Evolutionary conservation across 2,329 filamentous ascomycete genomes (phyloP), one percentile per base, ranked within the genome.

Genomic region (Onygenales sp.): DNA sequence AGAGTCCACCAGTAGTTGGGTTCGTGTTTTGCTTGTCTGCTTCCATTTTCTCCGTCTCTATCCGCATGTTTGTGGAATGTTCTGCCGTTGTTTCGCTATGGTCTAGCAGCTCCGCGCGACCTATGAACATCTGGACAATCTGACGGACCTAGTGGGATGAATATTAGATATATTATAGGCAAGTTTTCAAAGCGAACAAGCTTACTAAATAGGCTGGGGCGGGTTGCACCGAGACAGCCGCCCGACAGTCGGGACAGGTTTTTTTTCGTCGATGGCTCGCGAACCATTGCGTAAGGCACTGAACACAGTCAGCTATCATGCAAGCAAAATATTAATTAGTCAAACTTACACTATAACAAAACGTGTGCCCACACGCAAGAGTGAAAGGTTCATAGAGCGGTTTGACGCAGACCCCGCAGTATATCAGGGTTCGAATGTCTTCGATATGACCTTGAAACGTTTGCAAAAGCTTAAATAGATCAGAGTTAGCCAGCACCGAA

Each of bases 331-430:
- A 32, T 14, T 39, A 27, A 11, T 17, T 10, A 36, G n/a, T 7
- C 65, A 17, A 17, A 68, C 77, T 66, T 58, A 82, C 79, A 44
- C 78, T 81, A 64, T 87, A 87, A 70, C 84, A 87, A 67, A 85
- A 87, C 6, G 84, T 86, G 65, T 87, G 84, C 3, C 84, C 84
- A 61, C 84, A 87, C 6, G 75, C 75, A 51, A 86, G 75, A 14
- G 81, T 84, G 67, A 82, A 87, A 2, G 84, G 84, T 66, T 87
- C 83, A 67, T 86, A 86, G 49, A 87, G 75, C 48, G 84, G 77
- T 52, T 80, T 77, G 59, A 85, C 79, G 67, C 84, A 87, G 57
- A 87, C 83, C 58, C 83, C 82, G 70, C 84, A 87, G 54, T 81
- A 83, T 60, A 85, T 71, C 34, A 84, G 73, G 33, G 69, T 70